Base-by-base conservation (phyloP, 1,139 yeast genomes). In the Candida albicans region DNA sequence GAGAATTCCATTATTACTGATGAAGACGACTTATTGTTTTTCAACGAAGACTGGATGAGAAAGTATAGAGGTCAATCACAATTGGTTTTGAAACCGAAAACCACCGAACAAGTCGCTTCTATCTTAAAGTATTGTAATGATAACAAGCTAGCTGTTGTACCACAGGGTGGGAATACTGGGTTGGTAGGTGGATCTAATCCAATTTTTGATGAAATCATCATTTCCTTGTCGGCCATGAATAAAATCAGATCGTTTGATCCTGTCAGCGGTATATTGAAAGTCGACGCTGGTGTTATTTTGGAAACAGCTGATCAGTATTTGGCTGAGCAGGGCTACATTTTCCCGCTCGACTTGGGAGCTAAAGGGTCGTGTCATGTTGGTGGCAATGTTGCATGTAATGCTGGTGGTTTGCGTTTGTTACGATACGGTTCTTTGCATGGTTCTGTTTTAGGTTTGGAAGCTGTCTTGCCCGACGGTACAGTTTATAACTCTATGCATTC, bases 91-190 rank as follows among this genome's bases (percentile, higher is more conserved):
- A 89, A 87, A 60, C 99, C 99, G 32, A 86, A 85, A 57, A 79
- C 87, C 13, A 81, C 90, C 2, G 81, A 85, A 48, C 95, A 93
- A 62, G 84, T 93, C 15, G 75, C 93, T 3, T 59, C 79, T 55
- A 88, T 93, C 50, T 61, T 93, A 57, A 82, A 83, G 61, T 86
- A 89, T 65, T 89, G 97, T 72, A 87, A 87, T 59, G 87, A 84
- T 28, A 69, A 83, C 40, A 79, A 75, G 49, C 68, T 91, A 32
- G 96, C 98, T 0, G 84, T 91, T 37, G 96, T 89, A 6, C 98
- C 99, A 10, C 98, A 93, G 66, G 96, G 98, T 59, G 99, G 99
- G 50, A 91, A 91, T 65, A 91, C 98, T 3, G 97, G 97, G 14
- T 77, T 91, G 42, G 99, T 93, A 32, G 99, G 98, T 46, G 99